phyloP scores from a whole-genome alignment of 768 basidiomycete genomes.

The Kwoniella heveanensis region DNA sequence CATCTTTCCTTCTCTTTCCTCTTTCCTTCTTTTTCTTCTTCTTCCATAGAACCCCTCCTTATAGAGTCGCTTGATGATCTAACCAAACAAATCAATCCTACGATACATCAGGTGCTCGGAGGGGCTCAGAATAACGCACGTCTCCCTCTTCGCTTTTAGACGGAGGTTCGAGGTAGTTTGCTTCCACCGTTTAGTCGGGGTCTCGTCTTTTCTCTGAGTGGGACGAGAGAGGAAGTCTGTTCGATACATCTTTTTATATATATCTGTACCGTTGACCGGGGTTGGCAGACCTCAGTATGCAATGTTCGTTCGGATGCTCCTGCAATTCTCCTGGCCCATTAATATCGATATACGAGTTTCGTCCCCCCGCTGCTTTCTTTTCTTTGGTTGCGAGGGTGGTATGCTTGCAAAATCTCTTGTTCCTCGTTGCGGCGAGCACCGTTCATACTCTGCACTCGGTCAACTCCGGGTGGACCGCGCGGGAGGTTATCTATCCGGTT shows the following conservation, averaged over 20 bases:
- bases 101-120: slow-evolving; percentile 17
- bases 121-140: slow-evolving; percentile 10
- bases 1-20: neutral
- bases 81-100: neutral
- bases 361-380: too few relatives aligned
- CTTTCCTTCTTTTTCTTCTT: slow-evolving; percentile 9
- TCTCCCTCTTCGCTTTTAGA: slow-evolving; percentile 12
- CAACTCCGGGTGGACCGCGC: neutral
- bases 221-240: neutral
- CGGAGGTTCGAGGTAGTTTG: slow-evolving; percentile 13
- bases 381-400: too few relatives aligned
- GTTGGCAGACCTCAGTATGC: too few relatives aligned
- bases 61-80: slow-evolving; percentile 20
- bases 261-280: too few relatives aligned
- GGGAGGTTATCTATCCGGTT: neutral
- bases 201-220: neutral
- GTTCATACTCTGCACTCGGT: neutral
- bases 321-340: too few relatives aligned
- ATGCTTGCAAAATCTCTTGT: neutral
- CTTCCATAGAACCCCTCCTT: slow-evolving; percentile 17
- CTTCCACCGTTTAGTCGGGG: slow-evolving; percentile 18
- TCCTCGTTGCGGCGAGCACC: neutral
- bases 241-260: neutral
- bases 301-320: too few relatives aligned
- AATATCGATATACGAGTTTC: too few relatives aligned